These are phyloP conservation scores for Candida jianshihensis DNA, from an alignment of 805 yeast species.

Conservation along the genomic window DNA sequence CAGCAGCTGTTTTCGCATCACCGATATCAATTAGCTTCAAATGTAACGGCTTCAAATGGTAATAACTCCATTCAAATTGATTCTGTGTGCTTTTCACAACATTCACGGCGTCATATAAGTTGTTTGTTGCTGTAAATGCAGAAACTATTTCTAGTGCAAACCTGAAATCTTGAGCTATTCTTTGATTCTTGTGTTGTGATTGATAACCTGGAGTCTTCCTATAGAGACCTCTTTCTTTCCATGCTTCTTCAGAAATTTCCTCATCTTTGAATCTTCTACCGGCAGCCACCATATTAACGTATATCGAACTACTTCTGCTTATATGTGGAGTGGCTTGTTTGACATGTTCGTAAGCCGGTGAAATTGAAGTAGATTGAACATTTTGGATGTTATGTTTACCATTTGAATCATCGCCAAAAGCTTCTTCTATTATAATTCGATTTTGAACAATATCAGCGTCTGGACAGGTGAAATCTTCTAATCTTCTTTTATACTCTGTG, in stretches of 20 bases:
- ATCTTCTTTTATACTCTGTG: slow-evolving; percentile 30
- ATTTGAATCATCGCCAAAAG: slow-evolving; percentile 1
- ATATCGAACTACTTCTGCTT: slow-evolving; percentile 15
- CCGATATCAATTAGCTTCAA: slow-evolving; percentile 36
- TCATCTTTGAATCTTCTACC: slow-evolving; percentile 49
- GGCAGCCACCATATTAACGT: slow-evolving; percentile 32
- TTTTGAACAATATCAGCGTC: slow-evolving; percentile 13
- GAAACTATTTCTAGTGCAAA: slow-evolving; percentile 71
- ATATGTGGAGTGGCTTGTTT: slow-evolving; percentile 6
- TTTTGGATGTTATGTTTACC: no score
- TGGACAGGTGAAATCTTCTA: slow-evolving; percentile 29
- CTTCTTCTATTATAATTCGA: slow-evolving; percentile 9
- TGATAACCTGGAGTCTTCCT: slow-evolving; percentile 50
- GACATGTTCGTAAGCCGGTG: slow-evolving; percentile 9
- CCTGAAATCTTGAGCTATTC: slow-evolving; percentile 46
- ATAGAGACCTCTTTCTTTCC: slow-evolving; percentile 75
- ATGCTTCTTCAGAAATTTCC: slow-evolving; percentile 55
- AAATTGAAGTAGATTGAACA: slow-evolving; percentile 2
- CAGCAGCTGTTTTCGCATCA: slow-evolving; percentile 27
- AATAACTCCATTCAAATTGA: slow-evolving; percentile 62
- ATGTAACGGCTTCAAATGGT: slow-evolving; percentile 37
- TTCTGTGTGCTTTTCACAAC: slow-evolving; percentile 60
- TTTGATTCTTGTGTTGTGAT: slow-evolving; percentile 26
- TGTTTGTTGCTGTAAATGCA: slow-evolving; percentile 46
- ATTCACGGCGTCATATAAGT: slow-evolving; percentile 62